phyloP scores from a whole-genome alignment of 2,329 filamentous ascomycete genomes.

The Hortaea werneckii region DNA sequence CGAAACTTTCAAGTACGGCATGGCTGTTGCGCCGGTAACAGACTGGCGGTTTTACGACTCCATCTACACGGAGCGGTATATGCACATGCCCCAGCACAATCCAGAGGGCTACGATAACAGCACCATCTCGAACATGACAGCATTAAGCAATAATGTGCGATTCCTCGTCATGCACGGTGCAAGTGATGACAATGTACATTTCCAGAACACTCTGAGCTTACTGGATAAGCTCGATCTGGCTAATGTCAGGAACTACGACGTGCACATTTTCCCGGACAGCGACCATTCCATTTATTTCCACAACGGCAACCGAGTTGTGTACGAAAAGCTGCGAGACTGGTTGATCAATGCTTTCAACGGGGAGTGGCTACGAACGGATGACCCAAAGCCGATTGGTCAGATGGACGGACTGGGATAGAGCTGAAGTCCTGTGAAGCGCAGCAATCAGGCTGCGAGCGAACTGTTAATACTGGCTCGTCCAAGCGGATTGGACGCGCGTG shows the following conservation, averaged over 20 bases:
- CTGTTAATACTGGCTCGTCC: no score
- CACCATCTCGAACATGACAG: constrained; percentile 62
- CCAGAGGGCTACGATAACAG: constrained; percentile 63
- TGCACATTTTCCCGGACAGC: constrained; percentile 92
- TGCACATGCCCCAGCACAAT: constrained; percentile 88
- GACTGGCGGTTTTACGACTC: constrained; percentile 94
- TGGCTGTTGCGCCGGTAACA: constrained; percentile 97
- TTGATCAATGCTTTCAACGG: constrained; percentile 96
- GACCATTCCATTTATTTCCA: constrained; percentile 95
- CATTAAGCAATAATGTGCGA: constrained; percentile 65
- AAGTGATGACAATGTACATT: constrained; percentile 95
- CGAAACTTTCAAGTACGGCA: constrained; percentile 85
- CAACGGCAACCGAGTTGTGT: constrained; percentile 82
- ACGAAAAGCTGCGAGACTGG: constrained; percentile 82
- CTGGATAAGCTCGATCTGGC: constrained; percentile 77
- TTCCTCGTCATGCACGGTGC: constrained; percentile 94
- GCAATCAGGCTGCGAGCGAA: no score
- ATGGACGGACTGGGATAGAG: background rate
- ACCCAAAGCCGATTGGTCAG: constrained; percentile 13
- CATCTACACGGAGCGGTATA: constrained; percentile 92
- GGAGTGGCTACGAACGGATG: constrained; percentile 62
- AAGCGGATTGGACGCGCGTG: no score
- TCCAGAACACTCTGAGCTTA: constrained; percentile 84
- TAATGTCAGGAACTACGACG: constrained; percentile 83
- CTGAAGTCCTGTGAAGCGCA: no score